These are phyloP conservation scores for Quercus berberidifolia DNA, from an alignment of 306 rosid genomes.

Conservation along the genomic window DNA sequence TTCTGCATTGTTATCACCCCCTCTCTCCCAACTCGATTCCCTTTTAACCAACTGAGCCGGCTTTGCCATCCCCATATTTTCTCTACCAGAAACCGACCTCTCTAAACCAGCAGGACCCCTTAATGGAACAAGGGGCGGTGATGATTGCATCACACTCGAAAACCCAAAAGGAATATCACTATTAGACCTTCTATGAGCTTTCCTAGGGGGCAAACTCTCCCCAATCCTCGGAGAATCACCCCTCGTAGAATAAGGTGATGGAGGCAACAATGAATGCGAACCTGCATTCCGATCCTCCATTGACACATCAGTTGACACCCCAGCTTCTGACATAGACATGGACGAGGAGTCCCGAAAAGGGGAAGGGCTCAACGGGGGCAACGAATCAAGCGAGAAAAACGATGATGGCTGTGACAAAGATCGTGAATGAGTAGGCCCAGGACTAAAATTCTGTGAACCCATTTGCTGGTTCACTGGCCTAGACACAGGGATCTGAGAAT, in stretches of 20 bases:
- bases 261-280: slow-evolving; percentile 63
- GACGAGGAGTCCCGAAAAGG: slow-evolving; percentile 71
- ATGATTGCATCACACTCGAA: slow-evolving; percentile 60
- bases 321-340: slow-evolving; percentile 49
- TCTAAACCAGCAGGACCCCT: slow-evolving; percentile 42
- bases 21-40: slow-evolving; percentile 54
- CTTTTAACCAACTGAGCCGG: slow-evolving; percentile 57
- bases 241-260: slow-evolving; percentile 48
- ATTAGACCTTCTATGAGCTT: slow-evolving; percentile 80
- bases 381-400: slow-evolving; percentile 71
- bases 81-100: slow-evolving; percentile 35
- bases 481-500: slow-evolving; percentile 85
- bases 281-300: slow-evolving; percentile 82
- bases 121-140: slow-evolving; percentile 57
- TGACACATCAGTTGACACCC: slow-evolving; percentile 53
- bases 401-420: slow-evolving; percentile 74
- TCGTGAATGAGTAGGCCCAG: slow-evolving; percentile 71
- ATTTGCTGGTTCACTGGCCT: slow-evolving; percentile 46
- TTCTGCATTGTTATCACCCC: slow-evolving; percentile 46
- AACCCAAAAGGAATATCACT: slow-evolving; percentile 94
- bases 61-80: slow-evolving; percentile 32
- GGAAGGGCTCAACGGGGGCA: slow-evolving; percentile 81
- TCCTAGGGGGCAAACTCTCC: slow-evolving; percentile 68
- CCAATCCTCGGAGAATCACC: slow-evolving; percentile 36
- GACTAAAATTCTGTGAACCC: slow-evolving; percentile 36